Percentiles rank a stretch among this genome's conserved stretches.
These are phyloP conservation scores for Amanita thiersii DNA, from an alignment of 768 basidiomycete species.

Conservation along the genomic window DNA sequence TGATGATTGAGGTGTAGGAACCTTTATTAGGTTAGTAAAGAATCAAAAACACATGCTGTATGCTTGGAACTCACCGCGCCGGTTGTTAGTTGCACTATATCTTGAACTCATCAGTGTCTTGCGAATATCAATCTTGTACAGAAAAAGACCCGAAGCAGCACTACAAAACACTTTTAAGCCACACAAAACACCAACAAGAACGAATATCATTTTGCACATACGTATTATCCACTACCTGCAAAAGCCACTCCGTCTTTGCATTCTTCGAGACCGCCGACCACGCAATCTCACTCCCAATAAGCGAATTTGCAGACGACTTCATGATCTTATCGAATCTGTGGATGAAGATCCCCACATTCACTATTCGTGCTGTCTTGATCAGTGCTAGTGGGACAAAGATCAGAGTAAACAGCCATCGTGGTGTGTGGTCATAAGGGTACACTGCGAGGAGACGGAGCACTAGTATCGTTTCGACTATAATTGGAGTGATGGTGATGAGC, in stretches of 20 bases:
- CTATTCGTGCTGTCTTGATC: constrained; percentile 13
- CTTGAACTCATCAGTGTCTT: neutral
- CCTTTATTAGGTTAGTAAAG: constrained; percentile 6
- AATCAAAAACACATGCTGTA: neutral
- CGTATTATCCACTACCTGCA: constrained; percentile 14
- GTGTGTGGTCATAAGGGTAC: constrained; percentile 12
- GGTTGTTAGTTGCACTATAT: no score
- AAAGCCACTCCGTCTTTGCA: constrained; percentile 15
- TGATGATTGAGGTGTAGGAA: constrained; percentile 8
- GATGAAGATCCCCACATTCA: constrained; percentile 11
- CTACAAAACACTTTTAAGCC: constrained; percentile 1
- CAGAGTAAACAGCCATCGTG: constrained; percentile 4
- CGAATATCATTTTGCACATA: no score
- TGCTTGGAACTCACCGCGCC: no score
- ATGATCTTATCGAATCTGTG: constrained; percentile 4
- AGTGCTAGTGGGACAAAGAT: constrained; percentile 14
- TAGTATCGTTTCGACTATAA: constrained; percentile 18
- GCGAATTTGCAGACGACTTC: neutral
- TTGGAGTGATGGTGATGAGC: constrained; percentile 10
- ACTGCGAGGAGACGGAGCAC: constrained; percentile 15
- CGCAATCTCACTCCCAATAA: neutral
- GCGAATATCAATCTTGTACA: constrained; percentile 10
- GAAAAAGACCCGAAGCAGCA: constrained; percentile 13
- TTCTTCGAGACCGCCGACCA: constrained; percentile 6
- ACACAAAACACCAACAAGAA: neutral